Evolutionary conservation across 73 alveolate genomes (phyloP), one percentile per base, ranked within the genome.

Genomic region (Tetrahymena borealis): DNA sequence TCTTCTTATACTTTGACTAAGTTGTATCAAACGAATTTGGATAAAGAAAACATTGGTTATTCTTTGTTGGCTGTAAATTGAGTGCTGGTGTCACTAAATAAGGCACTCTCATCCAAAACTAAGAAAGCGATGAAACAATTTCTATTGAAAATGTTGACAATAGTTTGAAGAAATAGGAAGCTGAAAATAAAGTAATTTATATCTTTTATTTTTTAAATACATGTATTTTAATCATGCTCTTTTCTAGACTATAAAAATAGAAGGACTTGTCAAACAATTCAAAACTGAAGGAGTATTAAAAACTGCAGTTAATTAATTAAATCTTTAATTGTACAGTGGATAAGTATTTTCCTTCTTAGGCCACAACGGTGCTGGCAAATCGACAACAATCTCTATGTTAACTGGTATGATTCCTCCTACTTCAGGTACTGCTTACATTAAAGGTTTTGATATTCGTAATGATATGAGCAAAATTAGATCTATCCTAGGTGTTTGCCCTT

Each of bases 351-450:
- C 99, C 3, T 95, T 98, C 15, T 96, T 98, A 20, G 99, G 99
- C 11, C 99, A 97, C 92, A 98, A 98, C 91, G 99, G 99, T 16
- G 99, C 99, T 32, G 99, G 99, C 32, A 98, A 98, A 92, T 97
- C 99, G 13, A 98, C 99, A 15, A 97, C 99, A 13, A 96, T 98
- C 11, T 97, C 99, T 2, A 97, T 97, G 98, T 40, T 98, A 78
- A 96, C 99, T 28, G 99, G 99, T 11, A 78, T 99, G 85, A 94
- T 96, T 4, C 96, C 96, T 18, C 95, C 99, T 3, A 78, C 99
- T 31, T 95, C 97, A 33, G 99, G 99, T 5, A 90, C 93, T 32
- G 96, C 97, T 15, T 90, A 40, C 43, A 98, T 96, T 28, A 98
- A 97, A 91, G 98, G 98, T 33, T 32, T 79, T 38, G 98, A 97